Base-by-base conservation (phyloP, 208 protist species). In the Leishmania guyanensis region DNA sequence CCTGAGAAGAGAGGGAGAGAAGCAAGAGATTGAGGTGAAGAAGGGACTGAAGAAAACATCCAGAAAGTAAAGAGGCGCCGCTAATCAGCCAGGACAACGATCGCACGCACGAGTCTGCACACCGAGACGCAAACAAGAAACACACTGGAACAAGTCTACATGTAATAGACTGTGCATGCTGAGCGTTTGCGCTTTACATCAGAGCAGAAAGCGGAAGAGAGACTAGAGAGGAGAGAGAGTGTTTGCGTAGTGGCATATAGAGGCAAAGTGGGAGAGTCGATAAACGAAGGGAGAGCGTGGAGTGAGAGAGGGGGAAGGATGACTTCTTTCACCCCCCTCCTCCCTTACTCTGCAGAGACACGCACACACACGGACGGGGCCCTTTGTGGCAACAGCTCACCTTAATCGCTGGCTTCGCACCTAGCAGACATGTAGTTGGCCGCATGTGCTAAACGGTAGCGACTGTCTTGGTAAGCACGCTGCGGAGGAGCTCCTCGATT, bases 401-500 rank as follows among this genome's bases (percentile, higher is more conserved):
- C 22, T 64, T 64, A 3, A 16, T 64, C n/a, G 0, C n/a, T 64
- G 10, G 16, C 54, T 58, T 58, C 54, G 16, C 20, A 0, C 10
- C 20, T 20, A 58, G 62, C 26, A 68, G 36, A 70, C 5, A 36
- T 70, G 43, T 5, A 5, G 68, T 29, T 0, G 22, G 20, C 14
- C 68, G 43, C 39, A 22, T 22, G 39, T 3, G 10, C 36, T 62
- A 85, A 56, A 75, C 75, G 0, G 78, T 56, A 5, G 68, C 62
- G 60, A 87, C 62, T 22, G 70, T 68, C 5, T 89, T 81, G 39
- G 62, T 78, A 5, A 92, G 12, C 1, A 87, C 39, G 22, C 79
- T 79, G 26, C 88, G 84, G 46, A 96, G 83, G 16, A 91, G 80
- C 46, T 94, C 91, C 70, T 96, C 93, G 58, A 96, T 39, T 16